These are phyloP conservation scores for Suillus spraguei DNA, from an alignment of 768 basidiomycete species.

Conservation along the genomic window DNA sequence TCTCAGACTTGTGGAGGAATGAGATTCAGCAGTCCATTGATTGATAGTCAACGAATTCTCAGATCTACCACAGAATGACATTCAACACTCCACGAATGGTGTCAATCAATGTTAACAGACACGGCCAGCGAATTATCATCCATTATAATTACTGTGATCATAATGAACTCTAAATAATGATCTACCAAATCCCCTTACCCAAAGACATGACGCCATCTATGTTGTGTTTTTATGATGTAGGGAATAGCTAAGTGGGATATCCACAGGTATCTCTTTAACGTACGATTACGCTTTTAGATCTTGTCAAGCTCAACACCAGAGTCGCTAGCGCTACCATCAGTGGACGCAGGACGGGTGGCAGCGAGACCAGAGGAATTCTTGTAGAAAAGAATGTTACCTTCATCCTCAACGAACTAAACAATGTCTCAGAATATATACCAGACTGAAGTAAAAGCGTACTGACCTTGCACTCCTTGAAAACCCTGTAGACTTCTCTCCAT, in stretches of 20 bases:
- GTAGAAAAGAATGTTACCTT: conserved; percentile 89
- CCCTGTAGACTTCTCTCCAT: conserved; percentile 80
- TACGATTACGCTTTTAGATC: conserved; percentile 24
- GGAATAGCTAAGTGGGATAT: not conserved
- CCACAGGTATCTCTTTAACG: not conserved
- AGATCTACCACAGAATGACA: conserved; percentile 61
- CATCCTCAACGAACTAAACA: conserved; percentile 86
- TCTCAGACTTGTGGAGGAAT: conserved; percentile 66
- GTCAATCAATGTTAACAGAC: conserved; percentile 5
- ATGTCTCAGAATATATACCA: conserved; percentile 3
- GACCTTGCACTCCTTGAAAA: conserved; percentile 79
- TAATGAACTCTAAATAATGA: conserved; percentile 2
- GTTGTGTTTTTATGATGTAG: not conserved
- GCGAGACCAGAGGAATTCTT: conserved; percentile 86
- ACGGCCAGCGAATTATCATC: not conserved
- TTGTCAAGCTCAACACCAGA: conserved; percentile 64
- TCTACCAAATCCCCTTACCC: no score
- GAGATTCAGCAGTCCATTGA: conserved; percentile 43
- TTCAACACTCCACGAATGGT: conserved; percentile 36
- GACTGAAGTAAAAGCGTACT: not conserved
- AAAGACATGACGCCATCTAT: not conserved
- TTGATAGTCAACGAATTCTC: conserved; percentile 55
- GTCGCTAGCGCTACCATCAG: conserved; percentile 60
- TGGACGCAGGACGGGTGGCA: conserved; percentile 62
- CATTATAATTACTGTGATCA: not conserved